These are phyloP conservation scores for Asclepias syriaca DNA, from an alignment of 257 asterid species.

Conservation along the genomic window DNA sequence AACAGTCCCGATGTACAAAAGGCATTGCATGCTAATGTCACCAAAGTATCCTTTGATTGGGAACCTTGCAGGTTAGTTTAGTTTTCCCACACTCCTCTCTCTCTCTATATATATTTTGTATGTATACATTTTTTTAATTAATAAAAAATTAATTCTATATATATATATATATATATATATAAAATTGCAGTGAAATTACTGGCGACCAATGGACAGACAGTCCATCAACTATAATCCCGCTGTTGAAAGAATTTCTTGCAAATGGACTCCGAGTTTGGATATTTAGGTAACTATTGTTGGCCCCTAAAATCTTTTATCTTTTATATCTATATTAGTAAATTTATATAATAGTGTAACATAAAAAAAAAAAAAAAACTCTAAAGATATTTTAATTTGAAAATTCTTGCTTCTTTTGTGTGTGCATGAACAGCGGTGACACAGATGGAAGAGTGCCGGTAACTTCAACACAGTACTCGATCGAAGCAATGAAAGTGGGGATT, in stretches of 20 bases:
- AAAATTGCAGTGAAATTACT: conserved; percentile 3
- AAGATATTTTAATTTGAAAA: too few species aligned
- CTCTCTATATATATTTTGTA: too few species aligned
- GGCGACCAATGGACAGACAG: conserved; percentile 8
- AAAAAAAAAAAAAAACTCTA: too few species aligned
- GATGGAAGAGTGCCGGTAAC: conserved; percentile 28
- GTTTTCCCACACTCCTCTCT: background rate
- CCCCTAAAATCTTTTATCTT: too few species aligned
- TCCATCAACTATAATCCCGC: conserved; percentile 11
- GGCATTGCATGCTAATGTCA: conserved; percentile 81
- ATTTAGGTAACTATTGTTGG: conserved; percentile 11
- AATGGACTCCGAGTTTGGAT: conserved; percentile 22
- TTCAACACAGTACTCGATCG: conserved; percentile 16
- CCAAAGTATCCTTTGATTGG: conserved; percentile 56
- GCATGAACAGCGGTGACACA: conserved; percentile 11
- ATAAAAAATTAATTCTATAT: too few species aligned
- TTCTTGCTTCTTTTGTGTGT: too few species aligned
- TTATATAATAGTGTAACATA: too few species aligned
- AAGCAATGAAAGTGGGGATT: conserved; percentile 15
- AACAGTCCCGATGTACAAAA: conserved; percentile 65
- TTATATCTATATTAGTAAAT: too few species aligned
- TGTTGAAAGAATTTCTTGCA: conserved; percentile 13
- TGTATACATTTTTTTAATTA: too few species aligned
- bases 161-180: too few species aligned
- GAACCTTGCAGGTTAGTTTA: conserved; percentile 59